Evolutionary conservation across 2,329 filamentous ascomycete genomes (phyloP), one percentile per base, ranked within the genome.

Genomic region (Claviceps capensis): DNA sequence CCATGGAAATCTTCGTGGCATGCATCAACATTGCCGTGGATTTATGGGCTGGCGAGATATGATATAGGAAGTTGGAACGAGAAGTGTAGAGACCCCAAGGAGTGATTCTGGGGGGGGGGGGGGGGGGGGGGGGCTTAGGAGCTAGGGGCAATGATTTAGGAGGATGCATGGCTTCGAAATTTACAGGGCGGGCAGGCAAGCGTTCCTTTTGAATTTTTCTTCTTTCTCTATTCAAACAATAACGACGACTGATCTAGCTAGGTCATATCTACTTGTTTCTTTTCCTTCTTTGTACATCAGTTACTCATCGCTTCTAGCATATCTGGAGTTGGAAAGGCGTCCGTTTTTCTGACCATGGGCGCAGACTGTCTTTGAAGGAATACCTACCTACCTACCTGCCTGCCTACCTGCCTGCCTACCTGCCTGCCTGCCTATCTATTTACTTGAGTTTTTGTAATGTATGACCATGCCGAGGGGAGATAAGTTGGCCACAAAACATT

Each of bases 11-110:
- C 56, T 71, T 96, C 7, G 89, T 97, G 47, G 90, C 90, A 1
- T 86, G 81, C 17, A 85, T 97, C 61, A 97, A 97, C 67, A 97
- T 98, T 57, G 78, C 96, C 34, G 93, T 97, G 37, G 93, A 97
- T 67, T 65, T 97, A 58, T 94, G 94, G 62, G 89, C 65, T 11
- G 68, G 67, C 57, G 61, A 62, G 19, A 38, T 53, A 5, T 61
- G 19, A 38, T 53, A 5, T 61, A 54, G 49, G 13, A n/a, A 37
- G 16, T 17, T n/a, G 16, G 26, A 7, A 34, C 5, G 13, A 19
- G 17, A 8, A 47, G 6, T 7, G 30, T 34, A 34, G 30, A 34
- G 30, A 11, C 30, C 9, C 4, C 30, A 34, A 34, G 9, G 9
- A 11, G 30, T 34, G 34, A 38, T 13, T 8, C 14, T 38, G 11